phyloP scores from a whole-genome alignment of 1,284 basidiomycete species.

The Leccinum subspadiceum region DNA sequence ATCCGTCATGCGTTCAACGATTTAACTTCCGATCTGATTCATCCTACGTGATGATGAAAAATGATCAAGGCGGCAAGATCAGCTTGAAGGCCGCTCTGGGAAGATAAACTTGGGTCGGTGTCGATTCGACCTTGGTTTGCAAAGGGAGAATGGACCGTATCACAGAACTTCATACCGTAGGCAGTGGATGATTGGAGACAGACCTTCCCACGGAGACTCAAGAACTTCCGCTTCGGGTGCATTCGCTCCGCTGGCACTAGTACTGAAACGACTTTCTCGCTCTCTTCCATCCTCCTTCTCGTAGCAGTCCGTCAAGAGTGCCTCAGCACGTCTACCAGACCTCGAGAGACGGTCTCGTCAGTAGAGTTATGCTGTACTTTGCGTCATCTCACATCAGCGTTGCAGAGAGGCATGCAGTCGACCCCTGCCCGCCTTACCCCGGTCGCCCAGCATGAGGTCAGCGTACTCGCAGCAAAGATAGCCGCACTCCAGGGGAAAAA shows the following conservation, averaged over 20 bases:
- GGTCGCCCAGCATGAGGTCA: constrained; percentile 27
- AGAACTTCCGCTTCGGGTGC: background rate
- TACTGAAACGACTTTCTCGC: background rate
- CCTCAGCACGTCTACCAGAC: constrained; percentile 4
- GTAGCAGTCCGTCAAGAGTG: background rate
- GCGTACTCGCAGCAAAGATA: constrained; percentile 24
- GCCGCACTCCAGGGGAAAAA: constrained; percentile 23
- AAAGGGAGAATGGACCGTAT: too few species aligned
- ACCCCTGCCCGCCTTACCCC: constrained; percentile 17
- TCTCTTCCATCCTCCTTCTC: background rate
- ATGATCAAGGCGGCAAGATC: background rate
- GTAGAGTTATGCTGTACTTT: constrained; percentile 18
- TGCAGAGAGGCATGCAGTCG: constrained; percentile 24
- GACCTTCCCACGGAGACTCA: background rate
- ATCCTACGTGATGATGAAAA: background rate
- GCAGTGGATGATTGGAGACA: too few species aligned
- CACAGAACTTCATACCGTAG: too few species aligned
- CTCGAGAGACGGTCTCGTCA: constrained; percentile 24
- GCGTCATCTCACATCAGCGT: constrained; percentile 20
- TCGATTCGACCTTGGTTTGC: background rate
- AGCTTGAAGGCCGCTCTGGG: background rate
- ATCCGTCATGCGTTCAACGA: background rate
- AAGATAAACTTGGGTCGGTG: background rate
- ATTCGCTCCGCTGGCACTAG: background rate
- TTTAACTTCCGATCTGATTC: background rate